Base-by-base conservation (phyloP, 2,329 filamentous ascomycete species). In the Didymella keratinophila region DNA sequence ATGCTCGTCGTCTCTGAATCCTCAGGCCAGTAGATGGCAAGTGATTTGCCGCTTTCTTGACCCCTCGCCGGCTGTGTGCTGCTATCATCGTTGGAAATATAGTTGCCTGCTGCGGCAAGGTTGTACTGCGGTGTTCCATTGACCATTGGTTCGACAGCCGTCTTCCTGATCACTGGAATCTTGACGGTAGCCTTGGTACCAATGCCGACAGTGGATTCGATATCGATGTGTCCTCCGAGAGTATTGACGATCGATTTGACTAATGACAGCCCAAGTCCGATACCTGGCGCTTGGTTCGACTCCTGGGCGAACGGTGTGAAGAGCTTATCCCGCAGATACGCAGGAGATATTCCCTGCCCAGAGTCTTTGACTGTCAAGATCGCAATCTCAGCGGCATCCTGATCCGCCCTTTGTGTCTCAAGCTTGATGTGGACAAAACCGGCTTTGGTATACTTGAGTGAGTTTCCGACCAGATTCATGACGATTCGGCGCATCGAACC, bases 321-420 rank as follows among this genome's bases (percentile, higher is more conserved):
- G 20, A 70, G 55, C 21, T 61, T 53, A n/a, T 61, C 43, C 52
- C 62, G 43, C 4, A 70, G 52, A 30, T 64, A 71, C 18, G 66
- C 65, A 12, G 54, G 37, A 12, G 58, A 62, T 36, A 71, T 71
- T 6, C 68, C 68, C 18, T 59, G 64, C 2, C 68, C 68, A 3
- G 67, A 64, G 50, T 71, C 68, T 30, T 52, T 52, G 23, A 70
- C 62, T n/a, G 62, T 60, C 37, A 86, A 49, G 18, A 55, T 10
- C 2, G 41, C 34, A 4, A 34, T 27, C 23, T 60, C 52, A 46
- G 30, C 78, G 0, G 81, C 80, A 16, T 71, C 66, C 59, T 0
- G 79, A 82, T 59, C 83, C 7, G 12, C n/a, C 3, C n/a, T 42
- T 82, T 60, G 83, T 30, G 46, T 53, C 9, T 81, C 79, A 8